Base-by-base conservation (phyloP, 305 asterid genomes). In the Withania somnifera region DNA sequence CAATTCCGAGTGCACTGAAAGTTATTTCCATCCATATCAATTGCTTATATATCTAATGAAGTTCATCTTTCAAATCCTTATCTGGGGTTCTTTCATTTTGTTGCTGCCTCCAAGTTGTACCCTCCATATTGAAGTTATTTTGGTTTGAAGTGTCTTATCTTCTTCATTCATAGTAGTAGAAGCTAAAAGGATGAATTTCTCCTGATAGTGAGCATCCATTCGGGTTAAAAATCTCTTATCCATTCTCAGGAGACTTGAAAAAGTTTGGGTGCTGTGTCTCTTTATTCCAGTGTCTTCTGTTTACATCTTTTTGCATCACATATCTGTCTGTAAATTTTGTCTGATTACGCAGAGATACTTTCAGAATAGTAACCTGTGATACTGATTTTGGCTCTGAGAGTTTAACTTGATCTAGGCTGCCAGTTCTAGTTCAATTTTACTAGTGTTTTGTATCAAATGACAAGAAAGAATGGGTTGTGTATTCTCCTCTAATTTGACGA, bases 401-500 rank as follows among this genome's bases (percentile, higher is more conserved):
- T 66, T 78, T 24, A 56, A 56, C 47, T 40, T 57, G 17, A 76
- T 50, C 22, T 36, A 63, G 82, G 82, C 38, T 56, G 54, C 38
- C 73, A 56, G 32, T 78, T 54, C 66, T 51, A 20, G 79, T 51
- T 54, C 19, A 54, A 54, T 51, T 57, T 56, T 56, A 38, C 66
- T 45, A 22, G 66, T 4, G 30, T 78, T 15, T 34, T 56, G 38
- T 78, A 61, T 64, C 56, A 67, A 52, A 38, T 47, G 80, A 60
- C 81, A 66, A 54, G 79, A 75, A 15, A n/a, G 42, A 26, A 50
- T 32, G 14, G 36, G 0, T 50, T 51, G 26, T 52, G n/a, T 80
- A 57, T 71, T 82, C 45, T 75, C 36, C 78, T 83, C 83, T 86
- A 88, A 58, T 79, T 84, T 83, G 56, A 53, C 81, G 84, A 73